Base-by-base conservation (phyloP, 176 grass and related monocot genomes). In the Oryza australiensis region DNA sequence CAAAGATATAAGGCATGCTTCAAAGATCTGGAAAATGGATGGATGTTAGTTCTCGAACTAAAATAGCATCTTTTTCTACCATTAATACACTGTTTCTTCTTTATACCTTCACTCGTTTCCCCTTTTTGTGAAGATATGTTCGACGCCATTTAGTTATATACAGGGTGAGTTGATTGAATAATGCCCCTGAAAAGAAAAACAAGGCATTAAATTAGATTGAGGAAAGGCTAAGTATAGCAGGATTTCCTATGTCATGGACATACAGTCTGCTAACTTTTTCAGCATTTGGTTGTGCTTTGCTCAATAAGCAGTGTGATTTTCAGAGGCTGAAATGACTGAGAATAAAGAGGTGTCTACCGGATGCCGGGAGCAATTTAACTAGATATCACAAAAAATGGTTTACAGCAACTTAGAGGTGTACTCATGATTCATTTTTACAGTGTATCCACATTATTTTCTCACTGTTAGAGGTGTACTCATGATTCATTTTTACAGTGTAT, bases 121-220 rank as follows among this genome's bases (percentile, higher is more conserved):
- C 96, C 89, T 89, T 98, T 83, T 95, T 95, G 62, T 98, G 96
- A 38, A 98, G 86, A 91, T 89, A 88, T 2, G 87, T 88, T 64
- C 96, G 84, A 23, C 96, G 85, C 96, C 96, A 98, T 82, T 87
- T 93, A 7, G 93, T 98, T 85, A 95, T 93, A 89, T 95, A 93
- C 53, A 98, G 79, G 77, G 96, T 98, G 34, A 98, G 91, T 80
- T 98, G 93, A 92, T 98, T 98, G 87, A 98, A 98, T 80, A 98
- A 86, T 22, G 96, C 96, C 33, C 96, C 96, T 98, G 84, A 85
- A 85, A 88, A 15, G 78, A 75, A 68, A 68, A 80, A 11, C 51
- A 70, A 67, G 37, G 14, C 32, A 75, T 16, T 68, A 80, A 28
- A 65, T 32, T 68, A 80, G 28, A 65, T 82, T 82, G 35, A 86